A percentile compares a stretch with the other conserved stretches of the same genome.
phyloP scores from a whole-genome alignment of 768 basidiomycete species.

The Xerocomus spinulosus region DNA sequence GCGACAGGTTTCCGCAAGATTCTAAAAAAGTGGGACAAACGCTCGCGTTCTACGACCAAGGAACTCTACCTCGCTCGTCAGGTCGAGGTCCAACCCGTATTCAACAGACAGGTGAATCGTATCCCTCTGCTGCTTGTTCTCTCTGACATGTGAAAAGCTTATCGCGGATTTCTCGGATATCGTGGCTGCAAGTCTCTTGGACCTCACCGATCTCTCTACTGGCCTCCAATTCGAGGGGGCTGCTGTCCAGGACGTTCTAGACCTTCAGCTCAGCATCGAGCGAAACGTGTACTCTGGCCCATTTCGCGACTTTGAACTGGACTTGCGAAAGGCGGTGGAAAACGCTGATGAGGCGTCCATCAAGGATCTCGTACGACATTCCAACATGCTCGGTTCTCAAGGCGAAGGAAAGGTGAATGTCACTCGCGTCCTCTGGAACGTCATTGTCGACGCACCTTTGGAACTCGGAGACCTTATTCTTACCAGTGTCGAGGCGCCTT shows the following conservation, averaged over 20 bases:
- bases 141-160: slow-evolving; percentile 47
- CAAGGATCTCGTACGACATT: slow-evolving; percentile 64
- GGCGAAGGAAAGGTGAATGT: slow-evolving; percentile 62
- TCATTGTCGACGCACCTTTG: slow-evolving; percentile 73
- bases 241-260: slow-evolving; percentile 70
- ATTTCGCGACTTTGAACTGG: slow-evolving; percentile 84
- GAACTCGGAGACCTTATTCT: slow-evolving; percentile 74
- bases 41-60: slow-evolving; percentile 91
- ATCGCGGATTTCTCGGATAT: slow-evolving; percentile 94
- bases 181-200: slow-evolving; percentile 76
- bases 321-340: slow-evolving; percentile 73
- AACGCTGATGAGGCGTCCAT: slow-evolving; percentile 57
- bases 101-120: slow-evolving; percentile 80
- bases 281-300: slow-evolving; percentile 61
- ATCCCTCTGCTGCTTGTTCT: not conserved
- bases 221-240: slow-evolving; percentile 77
- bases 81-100: slow-evolving; percentile 98
- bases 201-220: slow-evolving; percentile 70
- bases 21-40: slow-evolving; percentile 97
- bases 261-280: slow-evolving; percentile 66
- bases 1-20: slow-evolving; percentile 97
- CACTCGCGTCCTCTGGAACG: slow-evolving; percentile 93
- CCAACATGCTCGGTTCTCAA: slow-evolving; percentile 60
- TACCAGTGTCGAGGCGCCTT: slow-evolving; percentile 56
- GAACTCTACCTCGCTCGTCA: slow-evolving; percentile 94